Conservation (phyloP, 306 rosid genomes). For the Medicago truncatula region MtrunA17r5.0-ANR NC_053045.1:31745501-31746000, state of each 20-base stretch:
- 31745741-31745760: not conserved
- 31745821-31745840: conserved; percentile 63
- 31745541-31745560: not conserved
- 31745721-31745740: not conserved
- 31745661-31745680: not conserved
- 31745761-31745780: not conserved
- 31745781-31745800: not conserved
- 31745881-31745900: conserved; percentile 66
- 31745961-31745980: conserved; percentile 57
- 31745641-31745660: conserved; percentile 38
- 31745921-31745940: conserved; percentile 65
- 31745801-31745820: conserved; percentile 51
- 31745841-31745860: conserved; percentile 62
- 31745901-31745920: conserved; percentile 64
- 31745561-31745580: conserved; percentile 60
- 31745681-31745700: not conserved
- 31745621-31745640: conserved; percentile 51
- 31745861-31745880: conserved; percentile 62
- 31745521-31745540: not conserved
- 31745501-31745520: conserved; percentile 40
- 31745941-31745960: conserved; percentile 62
- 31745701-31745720: not conserved
- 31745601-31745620: conserved; percentile 37
- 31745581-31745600: conserved; percentile 39
- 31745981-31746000: conserved; percentile 64